Percentiles rank a stretch among this genome's conserved stretches.
phyloP scores from a whole-genome alignment of 352 stramenopile genomes.

The Phytophthora fragariaefolia region DNA sequence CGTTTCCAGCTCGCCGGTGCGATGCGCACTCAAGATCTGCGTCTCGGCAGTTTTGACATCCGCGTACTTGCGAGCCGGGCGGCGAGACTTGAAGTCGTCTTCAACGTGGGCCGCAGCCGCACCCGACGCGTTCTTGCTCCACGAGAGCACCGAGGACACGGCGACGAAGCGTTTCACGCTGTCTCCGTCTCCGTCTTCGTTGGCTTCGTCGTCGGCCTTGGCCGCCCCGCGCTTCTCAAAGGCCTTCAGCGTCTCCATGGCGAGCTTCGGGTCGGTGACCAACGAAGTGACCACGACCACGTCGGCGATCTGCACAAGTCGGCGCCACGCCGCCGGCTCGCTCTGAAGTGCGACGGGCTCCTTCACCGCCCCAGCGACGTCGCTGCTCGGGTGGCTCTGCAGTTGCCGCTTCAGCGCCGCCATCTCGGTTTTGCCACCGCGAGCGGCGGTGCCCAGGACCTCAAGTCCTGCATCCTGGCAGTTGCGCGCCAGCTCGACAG shows the following conservation, averaged over 20 bases:
- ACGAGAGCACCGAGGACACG: constrained; percentile 79
- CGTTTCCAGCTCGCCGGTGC: constrained; percentile 69
- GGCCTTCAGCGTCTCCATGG: constrained; percentile 69
- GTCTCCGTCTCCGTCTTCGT: constrained; percentile 36
- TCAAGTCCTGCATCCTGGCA: constrained; percentile 72
- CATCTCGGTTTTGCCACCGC: constrained; percentile 47
- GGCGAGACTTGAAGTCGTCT: constrained; percentile 82
- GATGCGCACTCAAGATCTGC: constrained; percentile 78
- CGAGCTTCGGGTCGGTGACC: constrained; percentile 53
- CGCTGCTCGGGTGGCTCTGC: constrained; percentile 62
- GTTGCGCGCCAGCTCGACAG: constrained; percentile 54
- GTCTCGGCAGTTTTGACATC: constrained; percentile 87
- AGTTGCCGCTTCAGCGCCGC: constrained; percentile 57
- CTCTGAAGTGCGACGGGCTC: constrained; percentile 59
- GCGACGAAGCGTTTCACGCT: constrained; percentile 75
- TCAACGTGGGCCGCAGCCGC: constrained; percentile 55
- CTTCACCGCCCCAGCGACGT: constrained; percentile 48
- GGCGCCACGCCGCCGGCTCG: constrained; percentile 57
- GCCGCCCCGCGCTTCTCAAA: constrained; percentile 57
- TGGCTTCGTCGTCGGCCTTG: constrained; percentile 39
- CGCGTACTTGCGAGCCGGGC: constrained; percentile 69
- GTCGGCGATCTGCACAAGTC: constrained; percentile 59
- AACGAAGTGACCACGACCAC: constrained; percentile 68
- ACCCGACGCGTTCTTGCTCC: constrained; percentile 72
- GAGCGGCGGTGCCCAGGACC: constrained; percentile 64